Percentiles rank a stretch among this genome's conserved stretches.
These are phyloP conservation scores for Phytophthora pistaciae DNA, from an alignment of 352 stramenopile species.

Conservation along the genomic window DNA sequence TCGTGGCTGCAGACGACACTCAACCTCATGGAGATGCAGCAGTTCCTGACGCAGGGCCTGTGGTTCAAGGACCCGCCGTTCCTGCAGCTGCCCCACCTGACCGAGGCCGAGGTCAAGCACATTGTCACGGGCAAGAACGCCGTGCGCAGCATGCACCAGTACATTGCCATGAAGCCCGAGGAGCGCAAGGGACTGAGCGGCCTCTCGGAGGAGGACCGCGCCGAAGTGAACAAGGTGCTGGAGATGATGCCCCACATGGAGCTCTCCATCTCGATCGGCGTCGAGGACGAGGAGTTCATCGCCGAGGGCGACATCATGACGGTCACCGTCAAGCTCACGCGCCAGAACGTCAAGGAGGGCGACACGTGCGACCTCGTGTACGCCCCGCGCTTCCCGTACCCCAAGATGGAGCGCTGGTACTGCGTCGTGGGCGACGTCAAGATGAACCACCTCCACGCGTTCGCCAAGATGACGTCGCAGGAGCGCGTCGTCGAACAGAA, in stretches of 20 bases:
- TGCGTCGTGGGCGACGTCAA: slow-evolving; percentile 95
- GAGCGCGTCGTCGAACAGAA: slow-evolving; percentile 90
- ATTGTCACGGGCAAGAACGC: slow-evolving; percentile 93
- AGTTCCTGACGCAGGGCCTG: slow-evolving; percentile 97
- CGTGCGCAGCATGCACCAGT: slow-evolving; percentile 94
- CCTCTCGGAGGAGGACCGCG: slow-evolving; percentile 92
- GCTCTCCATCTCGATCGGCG: slow-evolving; percentile 91
- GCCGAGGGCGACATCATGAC: slow-evolving; percentile 99
- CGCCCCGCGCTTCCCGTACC: slow-evolving; percentile 96
- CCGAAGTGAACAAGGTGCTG: slow-evolving; percentile 94
- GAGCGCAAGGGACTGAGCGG: slow-evolving; percentile 94
- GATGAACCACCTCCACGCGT: slow-evolving; percentile 96
- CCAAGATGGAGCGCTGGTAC: slow-evolving; percentile 98
- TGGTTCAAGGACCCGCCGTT: slow-evolving; percentile 94
- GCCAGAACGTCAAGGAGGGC: slow-evolving; percentile 97
- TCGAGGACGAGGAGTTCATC: slow-evolving; percentile 94
- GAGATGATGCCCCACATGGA: slow-evolving; percentile 96
- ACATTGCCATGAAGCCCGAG: slow-evolving; percentile 91
- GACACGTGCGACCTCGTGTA: slow-evolving; percentile 97
- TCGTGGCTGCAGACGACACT: slow-evolving; percentile 95
- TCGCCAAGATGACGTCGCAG: slow-evolving; percentile 96
- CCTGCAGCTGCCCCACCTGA: slow-evolving; percentile 93
- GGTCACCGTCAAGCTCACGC: slow-evolving; percentile 96
- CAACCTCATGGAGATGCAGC: slow-evolving; percentile 98
- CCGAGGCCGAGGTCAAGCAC: slow-evolving; percentile 92